Conservation (phyloP, 2,329 filamentous ascomycete species). For the Fusarium sp. region DNA sequence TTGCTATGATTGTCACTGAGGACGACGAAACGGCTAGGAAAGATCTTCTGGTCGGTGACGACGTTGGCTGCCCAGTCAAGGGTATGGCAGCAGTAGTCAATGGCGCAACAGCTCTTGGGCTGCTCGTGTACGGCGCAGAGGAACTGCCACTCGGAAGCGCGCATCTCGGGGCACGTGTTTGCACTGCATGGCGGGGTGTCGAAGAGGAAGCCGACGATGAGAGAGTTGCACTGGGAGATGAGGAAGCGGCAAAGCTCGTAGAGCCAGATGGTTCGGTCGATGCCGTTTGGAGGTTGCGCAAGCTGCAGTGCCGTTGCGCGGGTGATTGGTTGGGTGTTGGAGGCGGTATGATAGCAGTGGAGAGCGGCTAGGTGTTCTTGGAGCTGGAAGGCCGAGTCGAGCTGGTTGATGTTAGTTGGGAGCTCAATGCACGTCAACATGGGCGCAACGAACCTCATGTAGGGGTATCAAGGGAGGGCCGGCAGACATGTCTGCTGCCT, state of each 20-base stretch:
- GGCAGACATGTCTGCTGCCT: slow-evolving; percentile 89
- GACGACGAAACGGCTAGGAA: slow-evolving; percentile 82
- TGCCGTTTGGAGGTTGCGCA: slow-evolving; percentile 80
- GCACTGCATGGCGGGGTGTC: slow-evolving; percentile 90
- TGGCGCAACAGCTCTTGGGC: slow-evolving; percentile 96
- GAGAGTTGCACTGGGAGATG: slow-evolving; percentile 90
- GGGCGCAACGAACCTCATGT: slow-evolving; percentile 71
- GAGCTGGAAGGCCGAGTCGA: slow-evolving; percentile 96
- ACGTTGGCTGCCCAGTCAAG: slow-evolving; percentile 97
- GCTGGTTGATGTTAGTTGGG: slow-evolving; percentile 61
- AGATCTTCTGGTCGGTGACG: slow-evolving; percentile 93
- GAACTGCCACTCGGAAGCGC: slow-evolving; percentile 98
- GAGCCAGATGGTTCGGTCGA: slow-evolving; percentile 91
- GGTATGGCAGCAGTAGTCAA: slow-evolving; percentile 99
- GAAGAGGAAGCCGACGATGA: slow-evolving; percentile 92
- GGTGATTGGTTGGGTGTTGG: slow-evolving; percentile 76
- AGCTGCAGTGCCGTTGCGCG: slow-evolving; percentile 80
- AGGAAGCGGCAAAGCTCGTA: slow-evolving; percentile 98
- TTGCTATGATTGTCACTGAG: slow-evolving; percentile 67
- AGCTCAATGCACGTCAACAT: neutral
- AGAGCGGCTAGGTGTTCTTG: slow-evolving; percentile 97
- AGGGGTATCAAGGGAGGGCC: slow-evolving; percentile 90
- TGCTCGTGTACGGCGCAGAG: slow-evolving; percentile 97
- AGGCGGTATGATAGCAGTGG: slow-evolving; percentile 81
- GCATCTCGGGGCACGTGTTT: slow-evolving; percentile 95